Evolutionary conservation across 2,329 filamentous ascomycete genomes (phyloP), one percentile per base, ranked within the genome.

Genomic region (Coniochaeta sp.): DNA sequence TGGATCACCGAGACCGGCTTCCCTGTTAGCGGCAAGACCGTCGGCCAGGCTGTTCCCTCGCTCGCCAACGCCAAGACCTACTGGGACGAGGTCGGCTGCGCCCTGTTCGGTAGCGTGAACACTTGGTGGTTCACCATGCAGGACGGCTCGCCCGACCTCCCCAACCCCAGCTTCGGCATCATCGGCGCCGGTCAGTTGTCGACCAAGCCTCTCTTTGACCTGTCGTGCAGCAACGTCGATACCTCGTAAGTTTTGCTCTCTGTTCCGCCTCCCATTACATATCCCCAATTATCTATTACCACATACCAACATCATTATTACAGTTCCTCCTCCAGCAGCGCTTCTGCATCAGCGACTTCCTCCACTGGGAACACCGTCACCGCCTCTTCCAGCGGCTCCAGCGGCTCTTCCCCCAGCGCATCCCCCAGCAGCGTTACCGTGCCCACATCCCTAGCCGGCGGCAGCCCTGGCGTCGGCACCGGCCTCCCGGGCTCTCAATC

Each of bases 1-100:
- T 94, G 88, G 88, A 79, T 95, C 56, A 94, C 90, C 26, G 90
- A 95, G 77, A 94, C 89, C 14, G 91, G 91, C 57, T 94, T 88
- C 82, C 90, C 91, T 48, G 82, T 91, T 50, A 82, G 76, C 61
- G 91, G 90, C 52, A 71, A 79, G 57, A 76, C 72, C 1, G 70
- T 78, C 55, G 83, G 83, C 59, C 65, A 79, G 48, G 88, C 82
- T 35, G 76, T 86, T 9, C 75, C 91, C 6, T 83, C 75, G 31
- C 56, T 71, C 28, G 71, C 77, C 50, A 91, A 92, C 64, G 89
- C 91, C 40, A 77, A 88, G 73, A 78, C 69, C n/a, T 96, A 82
- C 78, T 95, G 89, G 87, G 76, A 88, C 60, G 73, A 86, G 45
- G 86, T 92, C 50, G 87, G 83, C 50, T 95, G 90, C 76, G 73